Percentiles rank a stretch among this genome's conserved stretches.
phyloP scores from a whole-genome alignment of 768 basidiomycete species.

The Scleroderma citrinum region DNA sequence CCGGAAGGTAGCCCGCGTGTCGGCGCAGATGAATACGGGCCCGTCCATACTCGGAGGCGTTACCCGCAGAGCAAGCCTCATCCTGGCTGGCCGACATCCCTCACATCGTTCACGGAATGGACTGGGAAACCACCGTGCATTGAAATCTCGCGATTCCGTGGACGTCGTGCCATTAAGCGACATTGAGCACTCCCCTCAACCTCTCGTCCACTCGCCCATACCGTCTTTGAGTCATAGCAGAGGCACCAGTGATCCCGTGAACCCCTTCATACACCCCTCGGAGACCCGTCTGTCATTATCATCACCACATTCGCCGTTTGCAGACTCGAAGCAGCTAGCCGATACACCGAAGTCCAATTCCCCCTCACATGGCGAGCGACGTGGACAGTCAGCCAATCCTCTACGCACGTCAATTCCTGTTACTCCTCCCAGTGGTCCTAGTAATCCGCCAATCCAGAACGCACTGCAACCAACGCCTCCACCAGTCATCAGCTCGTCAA shows the following conservation, averaged over 20 bases:
- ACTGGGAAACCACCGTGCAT: slow-evolving; percentile 39
- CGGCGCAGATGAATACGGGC: slow-evolving; percentile 19
- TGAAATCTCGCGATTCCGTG: slow-evolving; percentile 46
- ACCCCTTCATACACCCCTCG: slow-evolving; percentile 40
- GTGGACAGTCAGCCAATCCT: slow-evolving; percentile 5
- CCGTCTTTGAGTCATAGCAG: slow-evolving; percentile 13
- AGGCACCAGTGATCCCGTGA: slow-evolving; percentile 34
- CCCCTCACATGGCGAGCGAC: neutral
- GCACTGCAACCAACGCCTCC: slow-evolving; percentile 33
- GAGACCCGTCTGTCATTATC: slow-evolving; percentile 9
- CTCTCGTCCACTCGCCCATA: slow-evolving; percentile 24
- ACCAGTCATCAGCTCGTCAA: slow-evolving; percentile 24
- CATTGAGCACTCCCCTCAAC: slow-evolving; percentile 34
- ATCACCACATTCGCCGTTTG: slow-evolving; percentile 26
- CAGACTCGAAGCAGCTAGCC: slow-evolving; percentile 29
- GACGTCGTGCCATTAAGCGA: slow-evolving; percentile 53
- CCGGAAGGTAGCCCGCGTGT: slow-evolving; percentile 66
- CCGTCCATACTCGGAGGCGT: slow-evolving; percentile 54
- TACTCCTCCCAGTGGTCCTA: slow-evolving; percentile 45
- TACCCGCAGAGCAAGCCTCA: slow-evolving; percentile 50
- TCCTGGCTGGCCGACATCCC: slow-evolving; percentile 44
- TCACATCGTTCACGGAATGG: slow-evolving; percentile 28
- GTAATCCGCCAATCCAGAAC: slow-evolving; percentile 29
- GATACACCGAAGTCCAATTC: slow-evolving; percentile 10
- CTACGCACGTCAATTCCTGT: slow-evolving; percentile 18